Base-by-base conservation (phyloP, 148 eudicot genomes). In the Rheum nobile region DNA sequence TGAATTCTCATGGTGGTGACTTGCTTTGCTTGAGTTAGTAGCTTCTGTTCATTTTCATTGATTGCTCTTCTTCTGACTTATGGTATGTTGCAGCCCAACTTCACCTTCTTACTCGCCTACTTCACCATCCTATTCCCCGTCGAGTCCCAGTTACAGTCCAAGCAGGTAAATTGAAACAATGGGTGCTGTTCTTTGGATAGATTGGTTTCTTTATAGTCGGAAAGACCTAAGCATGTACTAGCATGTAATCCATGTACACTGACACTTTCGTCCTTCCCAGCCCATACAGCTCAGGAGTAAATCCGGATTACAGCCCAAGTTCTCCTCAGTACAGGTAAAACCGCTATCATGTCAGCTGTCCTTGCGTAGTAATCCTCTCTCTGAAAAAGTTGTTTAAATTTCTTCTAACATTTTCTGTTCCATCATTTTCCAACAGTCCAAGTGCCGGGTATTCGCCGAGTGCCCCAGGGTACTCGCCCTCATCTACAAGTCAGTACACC, bases 81-180 rank as follows among this genome's bases (percentile, higher is more conserved):
- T 76, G 21, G 76, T 17, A 67, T 76, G 11, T 78, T 61, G 43
- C 84, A 85, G 88, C 80, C 88, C 84, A 28, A 85, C 86, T 34
- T 82, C 86, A n/a, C 86, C 84, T 4, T 84, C 86, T 10, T 84
- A 82, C 78, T 82, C 85, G 2, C 81, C 87, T 22, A 79, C 85
- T 10, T 85, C 84, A 14, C 86, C 84, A 1, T 70, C 86, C 4
- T 83, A 83, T 75, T 83, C 83, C 22, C 88, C 88, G 9, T 83
- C 88, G 47, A 83, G 84, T 70, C 86, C 88, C 70, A 81, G 79
- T 12, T 85, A 85, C 72, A 82, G 88, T 75, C 85, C 88, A 65
- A 85, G 88, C 86, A 85, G 85, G 88, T 82, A 77, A 72, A 16
- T 35, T 21, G 4, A 31, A 55, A 68, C 72, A 68, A 22, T 72